These are phyloP conservation scores for Aureobasidium uvarum DNA, from an alignment of 2,329 filamentous ascomycete genomes.

Conservation along the genomic window DNA sequence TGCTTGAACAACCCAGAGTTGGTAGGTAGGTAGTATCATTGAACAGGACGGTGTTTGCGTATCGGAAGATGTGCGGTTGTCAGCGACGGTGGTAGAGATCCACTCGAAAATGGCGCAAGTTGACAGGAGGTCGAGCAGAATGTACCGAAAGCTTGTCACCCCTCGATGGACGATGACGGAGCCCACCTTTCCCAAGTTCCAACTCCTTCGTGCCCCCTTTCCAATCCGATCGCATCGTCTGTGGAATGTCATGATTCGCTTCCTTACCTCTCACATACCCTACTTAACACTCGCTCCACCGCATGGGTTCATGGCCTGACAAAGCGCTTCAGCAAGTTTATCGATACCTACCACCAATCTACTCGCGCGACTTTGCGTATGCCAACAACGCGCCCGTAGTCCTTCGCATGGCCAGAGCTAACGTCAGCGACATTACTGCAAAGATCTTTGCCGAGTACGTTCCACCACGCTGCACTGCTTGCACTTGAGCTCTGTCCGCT, in stretches of 20 bases:
- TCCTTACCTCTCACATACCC: slow-evolving; percentile 28
- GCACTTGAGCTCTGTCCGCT: slow-evolving; percentile 1
- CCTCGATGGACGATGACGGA: slow-evolving; percentile 14
- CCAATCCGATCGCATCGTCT: slow-evolving; percentile 7
- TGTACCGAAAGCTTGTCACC: slow-evolving; percentile 22
- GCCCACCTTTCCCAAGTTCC: background rate
- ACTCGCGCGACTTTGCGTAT: slow-evolving; percentile 48
- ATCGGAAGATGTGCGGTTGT: background rate
- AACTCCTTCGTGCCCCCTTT: background rate
- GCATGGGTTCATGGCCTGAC: slow-evolving; percentile 31
- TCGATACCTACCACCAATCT: slow-evolving; percentile 33
- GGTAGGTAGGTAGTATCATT: no score
- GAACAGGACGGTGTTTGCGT: background rate
- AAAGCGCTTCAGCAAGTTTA: slow-evolving; percentile 30
- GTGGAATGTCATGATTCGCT: slow-evolving; percentile 28
- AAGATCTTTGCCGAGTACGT: slow-evolving; percentile 55
- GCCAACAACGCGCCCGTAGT: slow-evolving; percentile 39
- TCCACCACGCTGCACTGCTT: slow-evolving; percentile 40
- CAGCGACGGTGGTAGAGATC: background rate
- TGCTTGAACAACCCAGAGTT: background rate
- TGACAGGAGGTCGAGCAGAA: slow-evolving; percentile 21
- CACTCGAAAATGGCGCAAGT: background rate
- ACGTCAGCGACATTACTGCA: slow-evolving; percentile 50
- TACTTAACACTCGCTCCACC: slow-evolving; percentile 28
- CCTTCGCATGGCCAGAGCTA: slow-evolving; percentile 48